These are phyloP conservation scores for Mycena capillaripes DNA, from an alignment of 768 basidiomycete genomes.

Conservation along the genomic window DNA sequence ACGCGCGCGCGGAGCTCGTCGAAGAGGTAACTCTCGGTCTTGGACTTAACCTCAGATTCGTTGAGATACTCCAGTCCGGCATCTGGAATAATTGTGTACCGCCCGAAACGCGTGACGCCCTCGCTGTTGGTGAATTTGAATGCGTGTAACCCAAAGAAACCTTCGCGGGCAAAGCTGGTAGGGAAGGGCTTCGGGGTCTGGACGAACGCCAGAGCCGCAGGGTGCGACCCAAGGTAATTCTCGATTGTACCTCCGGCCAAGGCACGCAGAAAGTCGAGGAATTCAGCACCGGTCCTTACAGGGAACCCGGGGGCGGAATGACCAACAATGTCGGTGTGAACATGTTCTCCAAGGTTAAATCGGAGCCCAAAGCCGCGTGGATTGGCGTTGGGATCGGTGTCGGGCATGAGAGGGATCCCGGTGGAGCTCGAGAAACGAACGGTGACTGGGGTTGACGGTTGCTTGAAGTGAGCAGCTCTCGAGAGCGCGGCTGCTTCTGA, in stretches of 20 bases:
- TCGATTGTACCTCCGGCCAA: constrained; percentile 34
- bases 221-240: constrained; percentile 35
- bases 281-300: constrained; percentile 35
- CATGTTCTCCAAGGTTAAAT: constrained; percentile 34
- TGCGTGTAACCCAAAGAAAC: constrained; percentile 36
- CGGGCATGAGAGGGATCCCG: constrained; percentile 35
- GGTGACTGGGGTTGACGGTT: constrained; percentile 33
- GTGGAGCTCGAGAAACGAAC: constrained; percentile 40
- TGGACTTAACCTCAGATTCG: constrained; percentile 29
- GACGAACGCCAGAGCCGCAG: constrained; percentile 36
- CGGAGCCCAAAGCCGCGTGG: constrained; percentile 39
- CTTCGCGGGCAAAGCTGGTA: constrained; percentile 34
- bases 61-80: constrained; percentile 38
- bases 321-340: constrained; percentile 38
- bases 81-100: constrained; percentile 36
- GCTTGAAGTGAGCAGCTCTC: constrained; percentile 36
- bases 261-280: constrained; percentile 37
- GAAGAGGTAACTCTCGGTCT: constrained; percentile 34
- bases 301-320: constrained; percentile 38
- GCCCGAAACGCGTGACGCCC: constrained; percentile 33
- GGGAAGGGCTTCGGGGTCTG: constrained; percentile 38
- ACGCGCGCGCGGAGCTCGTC: constrained; percentile 38
- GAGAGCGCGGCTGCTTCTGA: constrained; percentile 34
- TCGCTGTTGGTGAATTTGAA: constrained; percentile 38
- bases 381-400: constrained; percentile 38